These are phyloP conservation scores for Penicillium italicum DNA, from an alignment of 2,329 filamentous ascomycete genomes.

Conservation along the genomic window DNA sequence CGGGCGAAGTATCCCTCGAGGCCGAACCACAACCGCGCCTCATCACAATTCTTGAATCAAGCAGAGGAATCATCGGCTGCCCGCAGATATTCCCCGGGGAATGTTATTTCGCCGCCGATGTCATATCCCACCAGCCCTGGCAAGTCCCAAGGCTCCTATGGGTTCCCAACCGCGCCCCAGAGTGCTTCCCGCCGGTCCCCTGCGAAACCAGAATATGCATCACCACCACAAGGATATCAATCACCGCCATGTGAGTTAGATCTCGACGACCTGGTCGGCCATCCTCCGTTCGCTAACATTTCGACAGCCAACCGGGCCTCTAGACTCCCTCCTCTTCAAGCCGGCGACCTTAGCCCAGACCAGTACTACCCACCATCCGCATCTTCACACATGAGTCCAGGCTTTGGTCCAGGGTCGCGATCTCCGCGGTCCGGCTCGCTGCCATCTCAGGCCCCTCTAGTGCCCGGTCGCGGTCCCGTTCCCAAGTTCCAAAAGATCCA, in stretches of 20 bases:
- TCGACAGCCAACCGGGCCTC: conserved; percentile 50
- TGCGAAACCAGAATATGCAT: conserved; percentile 59
- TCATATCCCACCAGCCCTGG: conserved; percentile 68
- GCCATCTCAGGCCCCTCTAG: conserved; percentile 43
- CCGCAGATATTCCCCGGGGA: conserved; percentile 95
- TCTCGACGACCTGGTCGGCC: not conserved
- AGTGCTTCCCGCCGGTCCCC: conserved; percentile 70
- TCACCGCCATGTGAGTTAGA: conserved; percentile 53
- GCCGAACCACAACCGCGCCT: conserved; percentile 65
- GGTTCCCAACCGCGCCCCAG: conserved; percentile 50
- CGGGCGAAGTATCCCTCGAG: conserved; percentile 82
- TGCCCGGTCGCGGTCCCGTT: conserved; percentile 61
- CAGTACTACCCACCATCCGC: conserved; percentile 70
- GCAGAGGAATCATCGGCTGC: conserved; percentile 73
- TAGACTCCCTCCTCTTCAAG: conserved; percentile 70
- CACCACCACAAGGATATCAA: conserved; percentile 56
- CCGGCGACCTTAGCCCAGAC: conserved; percentile 63
- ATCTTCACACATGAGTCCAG: conserved; percentile 66
- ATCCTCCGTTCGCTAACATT: conserved; percentile 10
- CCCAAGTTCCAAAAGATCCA: conserved; percentile 83
- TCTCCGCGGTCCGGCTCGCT: conserved; percentile 46
- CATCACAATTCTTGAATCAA: conserved; percentile 67
- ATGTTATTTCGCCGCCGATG: conserved; percentile 74
- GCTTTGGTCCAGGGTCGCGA: conserved; percentile 53
- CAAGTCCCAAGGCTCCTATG: conserved; percentile 50